Percentiles rank a stretch among this genome's conserved stretches.
phyloP scores from a whole-genome alignment of 208 protist genomes.

The Crithidia bombi region DNA sequence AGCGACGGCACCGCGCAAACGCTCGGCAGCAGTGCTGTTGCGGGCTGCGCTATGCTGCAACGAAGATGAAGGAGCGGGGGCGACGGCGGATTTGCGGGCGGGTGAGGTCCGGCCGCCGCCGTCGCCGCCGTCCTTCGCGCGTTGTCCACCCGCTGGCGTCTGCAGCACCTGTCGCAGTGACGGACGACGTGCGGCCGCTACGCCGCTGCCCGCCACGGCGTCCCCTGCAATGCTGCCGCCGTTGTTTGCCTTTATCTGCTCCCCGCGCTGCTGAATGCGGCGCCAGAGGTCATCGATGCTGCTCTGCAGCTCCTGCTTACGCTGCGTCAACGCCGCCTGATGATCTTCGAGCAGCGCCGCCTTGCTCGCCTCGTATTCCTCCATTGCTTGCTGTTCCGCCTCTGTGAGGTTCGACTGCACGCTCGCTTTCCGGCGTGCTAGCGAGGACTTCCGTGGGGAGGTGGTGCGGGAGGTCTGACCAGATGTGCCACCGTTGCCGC shows the following conservation, averaged over 20 bases:
- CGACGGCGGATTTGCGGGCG: too few species aligned
- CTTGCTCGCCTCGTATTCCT: slow-evolving; percentile 22
- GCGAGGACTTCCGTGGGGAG: slow-evolving; percentile 3
- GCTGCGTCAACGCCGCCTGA: slow-evolving; percentile 3
- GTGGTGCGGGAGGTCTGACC: slow-evolving; percentile 9
- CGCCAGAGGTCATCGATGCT: slow-evolving; percentile 21
- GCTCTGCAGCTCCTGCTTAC: slow-evolving; percentile 30
- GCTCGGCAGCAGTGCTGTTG: slow-evolving; percentile 1
- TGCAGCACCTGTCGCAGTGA: slow-evolving; percentile 28
- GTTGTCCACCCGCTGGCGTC: slow-evolving; percentile 7
- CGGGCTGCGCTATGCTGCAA: neutral
- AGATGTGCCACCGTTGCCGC: neutral
- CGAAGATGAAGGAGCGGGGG: too few species aligned
- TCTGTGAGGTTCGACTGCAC: neutral
- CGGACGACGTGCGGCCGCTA: neutral
- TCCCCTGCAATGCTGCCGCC: neutral
- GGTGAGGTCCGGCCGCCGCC: neutral
- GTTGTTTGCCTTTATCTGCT: slow-evolving; percentile 35
- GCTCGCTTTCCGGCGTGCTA: neutral
- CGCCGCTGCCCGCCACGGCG: neutral
- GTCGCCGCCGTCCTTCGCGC: neutral
- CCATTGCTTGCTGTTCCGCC: slow-evolving; percentile 8
- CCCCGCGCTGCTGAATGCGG: slow-evolving; percentile 23
- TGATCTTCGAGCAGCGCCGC: slow-evolving; percentile 12
- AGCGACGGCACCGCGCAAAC: slow-evolving; percentile 5